Base-by-base conservation (phyloP, 306 rosid genomes). In the Luffa acutangula region DNA sequence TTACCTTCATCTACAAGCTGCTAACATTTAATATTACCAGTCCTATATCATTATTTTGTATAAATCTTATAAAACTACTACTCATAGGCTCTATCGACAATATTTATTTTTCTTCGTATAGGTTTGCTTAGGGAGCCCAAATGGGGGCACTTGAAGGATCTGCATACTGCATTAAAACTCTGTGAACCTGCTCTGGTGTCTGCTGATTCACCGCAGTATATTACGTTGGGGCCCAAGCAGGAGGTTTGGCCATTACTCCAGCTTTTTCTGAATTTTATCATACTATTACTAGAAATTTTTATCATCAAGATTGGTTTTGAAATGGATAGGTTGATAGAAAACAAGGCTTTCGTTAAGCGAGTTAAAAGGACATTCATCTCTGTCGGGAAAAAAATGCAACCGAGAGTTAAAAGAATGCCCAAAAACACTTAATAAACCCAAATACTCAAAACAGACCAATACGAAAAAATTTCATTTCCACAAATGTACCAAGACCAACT, bases 101-200 rank as follows among this genome's bases (percentile, higher is more conserved):
- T 18, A 37, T 39, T 34, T 43, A 43, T 17, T 77, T 60, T 36
- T 25, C 70, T 80, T 82, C 72, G 42, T 88, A 59, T 79, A 94
- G 98, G 98, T 84, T 85, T 92, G 76, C 84, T 90, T 81, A 89
- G 82, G 57, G 93, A 94, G 80, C 98, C 98, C 78, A 94, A 94
- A 83, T 94, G 98, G 98, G 97, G 98, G 79, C 98, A 94, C 88
- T 81, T 94, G 86, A 94, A 91, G 87, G 95, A 94, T 86, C 88
- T 94, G 75, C 98, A 94, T 86, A 85, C 97, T 84, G 97, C 93
- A 72, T 83, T 94, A 81, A 92, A 89, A 89, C 97, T 92, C 69
- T 94, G 98, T 74, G 98, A 94, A 86, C 91, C 98, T 79, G 93
- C 97, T 80, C 83, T 94, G 48, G 97, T 89, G 82, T 94, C 92